These are phyloP conservation scores for Dissophora globulifera DNA, from an alignment of 192 early-diverging fungal species.

Conservation along the genomic window DNA sequence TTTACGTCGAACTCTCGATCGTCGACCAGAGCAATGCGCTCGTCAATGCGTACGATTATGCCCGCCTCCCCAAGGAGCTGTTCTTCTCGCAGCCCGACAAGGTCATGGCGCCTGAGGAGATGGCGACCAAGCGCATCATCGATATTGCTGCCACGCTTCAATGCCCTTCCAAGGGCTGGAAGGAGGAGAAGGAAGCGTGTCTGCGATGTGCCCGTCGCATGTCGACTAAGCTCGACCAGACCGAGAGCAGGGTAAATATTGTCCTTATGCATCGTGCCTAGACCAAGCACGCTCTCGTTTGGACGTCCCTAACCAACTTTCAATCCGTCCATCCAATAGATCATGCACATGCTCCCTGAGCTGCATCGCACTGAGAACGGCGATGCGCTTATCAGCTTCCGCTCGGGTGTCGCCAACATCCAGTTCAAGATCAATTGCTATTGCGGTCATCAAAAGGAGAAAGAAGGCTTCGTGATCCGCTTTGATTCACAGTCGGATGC, in stretches of 20 bases:
- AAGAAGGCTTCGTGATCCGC: conserved; percentile 52
- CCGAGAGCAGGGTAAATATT: conserved; percentile 43
- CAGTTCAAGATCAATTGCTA: conserved; percentile 55
- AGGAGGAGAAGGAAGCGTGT: conserved; percentile 52
- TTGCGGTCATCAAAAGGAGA: conserved; percentile 53
- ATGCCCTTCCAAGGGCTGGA: conserved; percentile 50
- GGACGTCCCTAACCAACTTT: neutral
- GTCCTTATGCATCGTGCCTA: too few species aligned
- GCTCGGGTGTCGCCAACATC: conserved; percentile 47
- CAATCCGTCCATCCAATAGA: conserved; percentile 6
- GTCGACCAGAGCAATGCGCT: conserved; percentile 22
- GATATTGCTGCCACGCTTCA: conserved; percentile 39
- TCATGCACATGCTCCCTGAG: conserved; percentile 51
- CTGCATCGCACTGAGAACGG: conserved; percentile 46
- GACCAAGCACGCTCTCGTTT: too few species aligned
- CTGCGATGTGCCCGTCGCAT: conserved; percentile 50
- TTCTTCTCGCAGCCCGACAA: conserved; percentile 49
- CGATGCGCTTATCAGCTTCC: conserved; percentile 41
- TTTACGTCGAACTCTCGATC: conserved; percentile 53
- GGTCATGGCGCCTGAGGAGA: conserved; percentile 42
- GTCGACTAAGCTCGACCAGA: conserved; percentile 47
- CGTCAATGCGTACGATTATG: conserved; percentile 39
- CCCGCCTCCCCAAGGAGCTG: conserved; percentile 46
- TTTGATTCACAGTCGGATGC: conserved; percentile 43
- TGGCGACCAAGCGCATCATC: conserved; percentile 41